phyloP scores from a whole-genome alignment of 2,329 filamentous ascomycete genomes.

The Aspergillus fijiensis region DNA sequence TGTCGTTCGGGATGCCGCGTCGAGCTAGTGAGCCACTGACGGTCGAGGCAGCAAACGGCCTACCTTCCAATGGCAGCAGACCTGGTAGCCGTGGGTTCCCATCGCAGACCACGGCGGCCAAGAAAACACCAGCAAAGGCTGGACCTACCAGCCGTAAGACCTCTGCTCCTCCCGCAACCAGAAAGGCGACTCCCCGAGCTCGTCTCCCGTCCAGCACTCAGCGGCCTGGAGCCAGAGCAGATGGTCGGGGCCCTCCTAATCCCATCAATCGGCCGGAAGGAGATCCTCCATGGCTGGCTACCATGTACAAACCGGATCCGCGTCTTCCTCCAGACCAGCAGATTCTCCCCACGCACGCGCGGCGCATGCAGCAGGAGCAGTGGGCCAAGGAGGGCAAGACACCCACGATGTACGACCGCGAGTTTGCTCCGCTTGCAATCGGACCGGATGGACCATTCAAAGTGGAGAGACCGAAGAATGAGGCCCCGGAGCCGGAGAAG shows the following conservation, averaged over 20 bases:
- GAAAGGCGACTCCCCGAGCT: conserved; percentile 43
- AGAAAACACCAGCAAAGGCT: conserved; percentile 32
- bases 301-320: conserved; percentile 93
- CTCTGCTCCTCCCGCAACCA: conserved; percentile 37
- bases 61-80: conserved; percentile 29
- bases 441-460: conserved; percentile 35
- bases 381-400: conserved; percentile 92
- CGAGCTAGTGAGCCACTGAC: conserved; percentile 61
- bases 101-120: conserved; percentile 30
- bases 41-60: conserved; percentile 25
- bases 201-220: conserved; percentile 39
- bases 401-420: conserved; percentile 79
- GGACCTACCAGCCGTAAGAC: conserved; percentile 38
- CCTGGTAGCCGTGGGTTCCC: conserved; percentile 34
- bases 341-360: conserved; percentile 89
- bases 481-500: conserved; percentile 7
- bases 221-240: conserved; percentile 64
- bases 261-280: conserved; percentile 76
- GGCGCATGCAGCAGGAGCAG: conserved; percentile 85
- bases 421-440: conserved; percentile 74
- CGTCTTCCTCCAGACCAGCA: conserved; percentile 92
- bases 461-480: conserved; percentile 19
- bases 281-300: conserved; percentile 91
- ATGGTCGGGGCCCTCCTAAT: conserved; percentile 50
- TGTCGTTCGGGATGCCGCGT: conserved; percentile 62